Percentiles rank a stretch among this genome's conserved stretches.
These are phyloP conservation scores for Oryza meyeriana DNA, from an alignment of 176 grass and related monocot species.

Conservation along the genomic window DNA sequence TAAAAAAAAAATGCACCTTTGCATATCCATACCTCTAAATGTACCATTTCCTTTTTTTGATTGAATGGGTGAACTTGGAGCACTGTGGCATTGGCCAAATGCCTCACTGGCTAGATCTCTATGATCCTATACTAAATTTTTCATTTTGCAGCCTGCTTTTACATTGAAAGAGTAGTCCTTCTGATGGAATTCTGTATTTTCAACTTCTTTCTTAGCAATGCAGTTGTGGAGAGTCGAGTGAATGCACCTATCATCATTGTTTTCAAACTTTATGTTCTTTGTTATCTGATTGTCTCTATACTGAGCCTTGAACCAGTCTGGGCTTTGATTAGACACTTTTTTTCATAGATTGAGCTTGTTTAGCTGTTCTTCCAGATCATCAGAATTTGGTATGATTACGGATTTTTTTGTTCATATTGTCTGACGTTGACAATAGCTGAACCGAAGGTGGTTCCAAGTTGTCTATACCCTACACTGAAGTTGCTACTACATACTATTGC, in stretches of 20 bases:
- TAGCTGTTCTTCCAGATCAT: neutral
- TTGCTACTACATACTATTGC: neutral
- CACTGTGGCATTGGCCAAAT: constrained; percentile 5
- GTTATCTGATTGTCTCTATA: neutral
- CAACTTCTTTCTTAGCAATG: neutral
- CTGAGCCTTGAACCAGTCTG: neutral
- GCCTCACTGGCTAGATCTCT: neutral
- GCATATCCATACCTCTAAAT: neutral
- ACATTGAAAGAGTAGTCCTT: neutral
- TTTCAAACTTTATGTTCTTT: neutral
- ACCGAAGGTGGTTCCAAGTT: neutral
- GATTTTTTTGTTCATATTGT: neutral
- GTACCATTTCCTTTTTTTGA: neutral
- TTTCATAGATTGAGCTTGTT: neutral
- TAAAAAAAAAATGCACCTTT: neutral
- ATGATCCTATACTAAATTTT: neutral
- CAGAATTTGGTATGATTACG: neutral
- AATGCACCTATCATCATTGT: neutral
- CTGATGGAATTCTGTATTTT: neutral
- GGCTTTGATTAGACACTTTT: neutral
- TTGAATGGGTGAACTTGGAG: neutral
- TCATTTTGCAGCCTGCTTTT: neutral
- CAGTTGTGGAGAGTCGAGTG: neutral
- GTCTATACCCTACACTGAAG: neutral
- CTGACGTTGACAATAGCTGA: too few species aligned